Base-by-base conservation (phyloP, 164 flowering plant genomes). In the Sedum album region DNA sequence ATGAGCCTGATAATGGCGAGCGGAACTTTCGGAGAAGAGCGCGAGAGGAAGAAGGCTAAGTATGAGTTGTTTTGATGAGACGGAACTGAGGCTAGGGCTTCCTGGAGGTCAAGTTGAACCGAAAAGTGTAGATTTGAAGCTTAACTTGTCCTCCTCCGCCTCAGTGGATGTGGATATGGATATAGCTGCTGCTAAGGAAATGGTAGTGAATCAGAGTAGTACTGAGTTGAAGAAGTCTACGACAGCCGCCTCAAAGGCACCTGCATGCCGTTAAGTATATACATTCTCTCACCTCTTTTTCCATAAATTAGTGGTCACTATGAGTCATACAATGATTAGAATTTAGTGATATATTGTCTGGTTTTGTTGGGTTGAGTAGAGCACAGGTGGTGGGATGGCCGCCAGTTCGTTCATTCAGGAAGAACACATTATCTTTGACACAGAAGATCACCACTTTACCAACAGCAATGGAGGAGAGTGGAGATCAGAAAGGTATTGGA, bases 341-440 rank as follows among this genome's bases (percentile, higher is more conserved):
- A n/a, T n/a, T n/a, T n/a, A n/a, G n/a, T n/a, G 13, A 26, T 28
- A 11, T 57, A 13, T 28, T 28, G 26, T 28, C 14, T 57, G 18
- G 1, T 57, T 30, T 13, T 2, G 8, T 23, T 31, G 11, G 4
- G 18, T 11, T 20, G 65, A 60, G 49, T 69, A 81, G 86, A 82
- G 82, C 84, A 69, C 93, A 85, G 65, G 86, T 84, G 38, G 88
- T 88, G 70, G 93, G 90, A 18, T 86, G 93, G 93, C 93, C 93
- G 33, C 91, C 94, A 1, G 89, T 88, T 6, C 73, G 88, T 69
- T 84, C 89, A 1, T 88, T 74, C 83, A 72, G 93, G 31, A 88
- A 83, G 81, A 88, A 85, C 81, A 81, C 79, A 35, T 28, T 86
- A 72, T 66, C 81, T 17, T 76, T 69, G 33, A 82, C 81, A 25